Evolutionary conservation across 2,329 filamentous ascomycete species (phyloP), one percentile per base, ranked within the genome.

Genomic region (Penicillium sp.): DNA sequence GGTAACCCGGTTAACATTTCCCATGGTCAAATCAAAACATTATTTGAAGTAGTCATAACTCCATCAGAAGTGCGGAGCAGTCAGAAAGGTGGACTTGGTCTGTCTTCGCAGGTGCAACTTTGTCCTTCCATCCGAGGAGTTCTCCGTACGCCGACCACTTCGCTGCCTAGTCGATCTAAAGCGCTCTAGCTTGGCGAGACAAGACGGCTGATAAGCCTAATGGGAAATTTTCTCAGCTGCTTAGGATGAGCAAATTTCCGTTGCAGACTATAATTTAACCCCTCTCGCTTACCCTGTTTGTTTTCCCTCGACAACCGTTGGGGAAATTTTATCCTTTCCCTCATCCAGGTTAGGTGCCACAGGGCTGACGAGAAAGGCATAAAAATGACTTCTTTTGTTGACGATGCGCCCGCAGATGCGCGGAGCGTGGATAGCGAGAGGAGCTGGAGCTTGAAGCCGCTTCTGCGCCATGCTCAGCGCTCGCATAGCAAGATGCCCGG

Each of bases 401-500:
- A 40, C 4, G 33, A 54, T 31, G 31, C 33, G 15, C 39, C 44
- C 6, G 39, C 33, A 28, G 56, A 56, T 23, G 31, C 44, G 9
- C 43, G 8, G 8, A 48, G 50, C 43, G 12, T 49, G 7, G 49
- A 56, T 23, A 35, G 49, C 15, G 52, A 64, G 6, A 55, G 48
- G 10, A 67, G 58, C 63, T 68, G 66, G 66, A 60, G 50, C 4
- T 33, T 64, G 32, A 58, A 58, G 15, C 56, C 61, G 3, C 56
- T 73, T n/a, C 49, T 73, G 29, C 60, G 59, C n/a, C 65, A 62
- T 53, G 75, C 74, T 1, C 71, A 73, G 27, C 58, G 54, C 42
- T 78, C 76, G 42, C 80, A 82, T 62, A 62, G 71, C 42, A 72
- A 74, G 4, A 70, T 81, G 23, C 81, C 81, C 0, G 78, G 78